A percentile compares a stretch with the other conserved stretches of the same genome.
These are phyloP conservation scores for Clavispora phyllophila DNA, from an alignment of 805 yeast genomes.

Conservation along the genomic window DNA sequence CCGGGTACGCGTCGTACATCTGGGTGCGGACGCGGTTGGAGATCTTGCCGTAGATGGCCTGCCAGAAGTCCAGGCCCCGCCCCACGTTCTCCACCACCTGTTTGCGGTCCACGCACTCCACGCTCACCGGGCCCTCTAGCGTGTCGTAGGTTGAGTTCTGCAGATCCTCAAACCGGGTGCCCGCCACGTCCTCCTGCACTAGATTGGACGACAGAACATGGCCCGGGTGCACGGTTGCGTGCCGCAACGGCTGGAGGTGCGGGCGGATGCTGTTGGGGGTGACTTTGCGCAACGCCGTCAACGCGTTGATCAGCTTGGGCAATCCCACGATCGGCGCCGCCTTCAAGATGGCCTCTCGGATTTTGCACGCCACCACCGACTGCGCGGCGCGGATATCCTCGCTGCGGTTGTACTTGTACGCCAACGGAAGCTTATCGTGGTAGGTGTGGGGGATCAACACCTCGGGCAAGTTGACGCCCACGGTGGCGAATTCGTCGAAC, in stretches of 20 bases:
- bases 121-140: slow-evolving; percentile 38
- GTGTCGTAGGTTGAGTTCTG: slow-evolving; percentile 23
- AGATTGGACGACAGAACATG: slow-evolving; percentile 33
- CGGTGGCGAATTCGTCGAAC: slow-evolving; percentile 33
- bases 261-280: slow-evolving; percentile 48
- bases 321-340: slow-evolving; percentile 76
- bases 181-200: slow-evolving; percentile 35
- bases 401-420: slow-evolving; percentile 27
- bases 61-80: slow-evolving; percentile 68
- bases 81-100: slow-evolving; percentile 24
- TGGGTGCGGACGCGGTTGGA: slow-evolving; percentile 63
- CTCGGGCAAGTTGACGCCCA: slow-evolving; percentile 41
- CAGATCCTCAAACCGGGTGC: slow-evolving; percentile 29
- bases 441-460: slow-evolving; percentile 35
- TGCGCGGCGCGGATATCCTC: slow-evolving; percentile 35
- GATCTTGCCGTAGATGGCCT: slow-evolving; percentile 69
- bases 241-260: slow-evolving; percentile 21
- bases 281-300: slow-evolving; percentile 55
- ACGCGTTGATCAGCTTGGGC: slow-evolving; percentile 79
- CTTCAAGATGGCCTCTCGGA: slow-evolving; percentile 76
- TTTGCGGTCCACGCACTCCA: slow-evolving; percentile 24
- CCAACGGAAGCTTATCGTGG: slow-evolving; percentile 33
- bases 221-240: slow-evolving; percentile 26
- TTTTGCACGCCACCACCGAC: slow-evolving; percentile 40
- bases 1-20: slow-evolving; percentile 74